Conservation (phyloP, 2,329 filamentous ascomycete genomes). For the Fusarium sp. region DNA sequence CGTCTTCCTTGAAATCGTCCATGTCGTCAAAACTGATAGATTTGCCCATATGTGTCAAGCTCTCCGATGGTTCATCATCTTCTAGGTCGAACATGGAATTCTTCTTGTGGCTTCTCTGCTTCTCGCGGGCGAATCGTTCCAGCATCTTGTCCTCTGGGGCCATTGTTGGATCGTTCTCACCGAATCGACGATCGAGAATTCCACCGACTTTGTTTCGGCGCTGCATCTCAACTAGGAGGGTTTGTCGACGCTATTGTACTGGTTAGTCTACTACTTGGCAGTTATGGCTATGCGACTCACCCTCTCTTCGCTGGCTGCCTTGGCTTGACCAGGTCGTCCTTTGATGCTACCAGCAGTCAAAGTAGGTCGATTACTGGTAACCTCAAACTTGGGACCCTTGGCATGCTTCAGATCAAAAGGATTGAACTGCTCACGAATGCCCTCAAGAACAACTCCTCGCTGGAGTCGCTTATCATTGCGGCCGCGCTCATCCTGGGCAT, state of each 20-base stretch:
- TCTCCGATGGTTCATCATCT: slow-evolving; percentile 71
- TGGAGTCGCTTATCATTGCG: slow-evolving; percentile 79
- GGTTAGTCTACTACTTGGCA: slow-evolving; percentile 20
- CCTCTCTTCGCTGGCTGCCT: slow-evolving; percentile 86
- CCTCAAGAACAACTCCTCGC: slow-evolving; percentile 80
- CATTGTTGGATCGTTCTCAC: slow-evolving; percentile 95
- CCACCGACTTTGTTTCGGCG: slow-evolving; percentile 90
- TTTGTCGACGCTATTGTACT: slow-evolving; percentile 73
- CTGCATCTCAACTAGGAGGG: slow-evolving; percentile 89
- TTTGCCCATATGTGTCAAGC: slow-evolving; percentile 86
- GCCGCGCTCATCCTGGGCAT: slow-evolving; percentile 72
- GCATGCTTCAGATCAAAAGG: slow-evolving; percentile 94
- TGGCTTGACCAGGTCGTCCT: slow-evolving; percentile 84
- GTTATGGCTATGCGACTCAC: slow-evolving; percentile 56
- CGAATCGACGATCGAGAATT: slow-evolving; percentile 91
- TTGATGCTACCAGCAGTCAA: slow-evolving; percentile 69
- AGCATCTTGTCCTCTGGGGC: slow-evolving; percentile 92
- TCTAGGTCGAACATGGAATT: slow-evolving; percentile 90
- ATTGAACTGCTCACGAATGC: slow-evolving; percentile 96
- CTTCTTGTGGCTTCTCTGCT: slow-evolving; percentile 81
- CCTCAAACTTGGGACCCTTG: slow-evolving; percentile 84
- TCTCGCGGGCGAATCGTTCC: slow-evolving; percentile 90
- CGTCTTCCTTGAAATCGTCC: slow-evolving; percentile 85
- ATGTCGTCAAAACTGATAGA: slow-evolving; percentile 71
- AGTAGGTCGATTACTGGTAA: slow-evolving; percentile 73